A percentile compares a stretch with the other conserved stretches of the same genome.
Conservation (phyloP, 2,329 filamentous ascomycete genomes). For the Penicillium sp. region DNA sequence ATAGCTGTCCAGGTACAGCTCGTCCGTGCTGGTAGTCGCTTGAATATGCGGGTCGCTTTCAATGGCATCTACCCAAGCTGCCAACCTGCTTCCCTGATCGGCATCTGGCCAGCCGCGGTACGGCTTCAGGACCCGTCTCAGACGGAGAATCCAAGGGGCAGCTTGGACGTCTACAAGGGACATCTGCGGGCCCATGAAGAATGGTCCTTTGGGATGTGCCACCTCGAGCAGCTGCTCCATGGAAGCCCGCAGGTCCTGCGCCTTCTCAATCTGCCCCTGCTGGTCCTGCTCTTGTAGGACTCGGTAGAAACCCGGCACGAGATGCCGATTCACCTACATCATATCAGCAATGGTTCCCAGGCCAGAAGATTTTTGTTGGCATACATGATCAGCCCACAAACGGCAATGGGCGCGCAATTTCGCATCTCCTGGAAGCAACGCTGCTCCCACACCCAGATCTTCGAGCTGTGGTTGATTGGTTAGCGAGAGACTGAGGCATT, state of each 20-base stretch:
- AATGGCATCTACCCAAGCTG: slow-evolving; percentile 69
- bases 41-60: slow-evolving; percentile 64
- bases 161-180: slow-evolving; percentile 73
- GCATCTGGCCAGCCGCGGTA: slow-evolving; percentile 68
- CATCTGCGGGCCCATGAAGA: slow-evolving; percentile 62
- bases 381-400: slow-evolving; percentile 78
- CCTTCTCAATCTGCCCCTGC: slow-evolving; percentile 59
- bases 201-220: slow-evolving; percentile 63
- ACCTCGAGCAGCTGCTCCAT: slow-evolving; percentile 64
- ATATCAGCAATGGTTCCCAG: slow-evolving; percentile 14
- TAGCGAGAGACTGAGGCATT: slow-evolving; percentile 1
- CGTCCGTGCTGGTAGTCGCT: slow-evolving; percentile 67
- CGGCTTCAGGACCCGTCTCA: slow-evolving; percentile 65
- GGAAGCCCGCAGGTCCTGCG: slow-evolving; percentile 63
- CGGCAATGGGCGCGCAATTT: slow-evolving; percentile 72
- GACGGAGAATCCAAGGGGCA: slow-evolving; percentile 71
- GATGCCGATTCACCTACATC: slow-evolving; percentile 69
- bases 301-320: slow-evolving; percentile 75
- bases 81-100: slow-evolving; percentile 65
- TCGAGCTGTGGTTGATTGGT: slow-evolving; percentile 61
- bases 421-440: slow-evolving; percentile 63
- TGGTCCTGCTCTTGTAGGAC: slow-evolving; percentile 67
- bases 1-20: slow-evolving; percentile 69
- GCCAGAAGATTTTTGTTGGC: slow-evolving; percentile 21
- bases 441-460: slow-evolving; percentile 63